Base-by-base conservation (phyloP, 106 monocot species). In the Dioscorea dumetorum region DNA sequence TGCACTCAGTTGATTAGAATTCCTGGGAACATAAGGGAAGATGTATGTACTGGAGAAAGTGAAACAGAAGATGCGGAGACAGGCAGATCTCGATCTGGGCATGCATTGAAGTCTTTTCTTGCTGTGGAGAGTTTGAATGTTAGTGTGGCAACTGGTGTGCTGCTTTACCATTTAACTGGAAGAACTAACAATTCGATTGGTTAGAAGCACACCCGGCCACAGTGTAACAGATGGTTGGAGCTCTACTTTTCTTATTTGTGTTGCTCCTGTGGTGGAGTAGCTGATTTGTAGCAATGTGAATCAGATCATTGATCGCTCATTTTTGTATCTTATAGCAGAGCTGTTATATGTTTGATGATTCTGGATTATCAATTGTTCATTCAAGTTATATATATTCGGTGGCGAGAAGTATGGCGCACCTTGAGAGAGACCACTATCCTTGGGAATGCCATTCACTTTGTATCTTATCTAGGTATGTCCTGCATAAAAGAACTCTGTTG, bases 61-160 rank as follows among this genome's bases (percentile, higher is more conserved):
- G 73, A 72, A 77, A 52, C 56, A 23, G 84, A 82, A 62, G 62
- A 9, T 58, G 76, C 67, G 20, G 83, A 64, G 66, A 74, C 33
- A 7, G 67, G 63, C 61, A 68, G 60, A 24, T 74, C 16, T 23
- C 22, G 50, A 20, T 58, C 32, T 28, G 71, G 74, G 22, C 67
- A 73, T 75, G 86, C 86, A 18, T 51, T 82, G 22, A 81, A 69
- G 57, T 76, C 79, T 12, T 95, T 95, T 67, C 64, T 91, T 72
- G 91, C 91, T 67, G 91, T 95, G 49, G 95, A 95, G 79, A 95
- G 95, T 76, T 86, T 95, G 81, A 95, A 95, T 76, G 95, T 95
- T 22, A 95, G 95, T 72, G 95, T 95, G 48, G 95, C 95, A 51
- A 85, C 91, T 22, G 95, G 95, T 32, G 95, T 95, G 62, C 66